A percentile compares a stretch with the other conserved stretches of the same genome.
Evolutionary conservation across 1,139 yeast genomes (phyloP).

Genomic region (Debaryomyces nepalensis): DNA sequence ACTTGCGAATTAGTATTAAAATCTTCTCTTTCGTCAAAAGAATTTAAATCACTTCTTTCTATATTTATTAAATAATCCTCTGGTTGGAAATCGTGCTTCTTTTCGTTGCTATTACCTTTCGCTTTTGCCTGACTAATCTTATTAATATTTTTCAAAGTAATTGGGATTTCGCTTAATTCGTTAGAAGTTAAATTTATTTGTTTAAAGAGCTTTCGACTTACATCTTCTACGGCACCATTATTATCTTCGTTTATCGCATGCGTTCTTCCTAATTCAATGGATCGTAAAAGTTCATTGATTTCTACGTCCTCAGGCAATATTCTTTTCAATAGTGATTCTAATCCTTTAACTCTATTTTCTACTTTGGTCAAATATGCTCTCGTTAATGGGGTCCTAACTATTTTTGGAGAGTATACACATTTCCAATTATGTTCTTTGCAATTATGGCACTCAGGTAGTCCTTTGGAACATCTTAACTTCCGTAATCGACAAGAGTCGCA

Average conservation of each 20-base stretch:
- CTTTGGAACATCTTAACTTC: constrained; percentile 34
- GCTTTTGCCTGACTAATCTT: constrained; percentile 22
- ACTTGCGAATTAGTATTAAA: constrained; percentile 16
- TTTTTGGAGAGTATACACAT: constrained; percentile 33
- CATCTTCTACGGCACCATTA: constrained; percentile 13
- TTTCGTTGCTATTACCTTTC: constrained; percentile 10
- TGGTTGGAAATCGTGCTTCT: constrained; percentile 22
- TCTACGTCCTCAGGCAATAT: constrained; percentile 27
- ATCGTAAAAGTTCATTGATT: constrained; percentile 23
- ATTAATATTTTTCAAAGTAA: constrained; percentile 24
- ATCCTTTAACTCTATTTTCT: constrained; percentile 25
- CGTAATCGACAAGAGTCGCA: constrained; percentile 35
- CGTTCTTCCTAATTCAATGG: constrained; percentile 18
- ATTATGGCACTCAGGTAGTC: constrained; percentile 31
- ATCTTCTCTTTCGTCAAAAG: constrained; percentile 27
- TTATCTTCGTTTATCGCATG: constrained; percentile 1
- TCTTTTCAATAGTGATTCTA: constrained; percentile 22
- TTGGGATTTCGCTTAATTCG: constrained; percentile 23
- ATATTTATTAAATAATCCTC: constrained; percentile 27
- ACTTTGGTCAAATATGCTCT: constrained; percentile 33
- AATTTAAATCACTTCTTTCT: constrained; percentile 25
- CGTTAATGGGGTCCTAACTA: constrained; percentile 32
- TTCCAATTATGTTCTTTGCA: constrained; percentile 35
- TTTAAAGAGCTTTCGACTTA: constrained; percentile 18
- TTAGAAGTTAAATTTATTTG: constrained; percentile 24